Percentiles rank a stretch among this genome's conserved stretches.
Evolutionary conservation across 2,329 filamentous ascomycete species (phyloP).

Genomic region (Drechmeria coniospora): DNA sequence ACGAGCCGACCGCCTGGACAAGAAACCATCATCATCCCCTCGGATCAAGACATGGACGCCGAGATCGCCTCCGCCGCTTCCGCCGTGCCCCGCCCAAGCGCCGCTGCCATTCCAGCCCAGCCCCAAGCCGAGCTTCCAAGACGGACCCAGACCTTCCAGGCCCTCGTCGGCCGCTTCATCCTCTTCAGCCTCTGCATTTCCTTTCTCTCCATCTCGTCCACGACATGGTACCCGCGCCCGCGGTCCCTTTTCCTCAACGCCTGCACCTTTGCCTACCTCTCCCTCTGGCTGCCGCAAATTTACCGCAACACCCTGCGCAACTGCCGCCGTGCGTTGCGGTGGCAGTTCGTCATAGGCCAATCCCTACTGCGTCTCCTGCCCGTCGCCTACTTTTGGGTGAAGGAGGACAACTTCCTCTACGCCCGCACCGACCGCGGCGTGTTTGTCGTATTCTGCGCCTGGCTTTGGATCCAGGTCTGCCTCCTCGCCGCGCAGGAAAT

Average conservation of each 20-base stretch:
- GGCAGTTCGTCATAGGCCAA: slow-evolving; percentile 80
- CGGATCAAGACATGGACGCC: slow-evolving; percentile 47
- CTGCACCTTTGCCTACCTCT: slow-evolving; percentile 63
- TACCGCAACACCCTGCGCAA: slow-evolving; percentile 80
- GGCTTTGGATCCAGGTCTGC: slow-evolving; percentile 80
- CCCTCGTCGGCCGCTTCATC: slow-evolving; percentile 41
- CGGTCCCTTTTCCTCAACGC: slow-evolving; percentile 44
- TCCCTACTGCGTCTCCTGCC: slow-evolving; percentile 64
- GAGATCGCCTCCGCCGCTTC: slow-evolving; percentile 35
- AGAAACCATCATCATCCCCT: slow-evolving; percentile 42
- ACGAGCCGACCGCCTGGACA: slow-evolving; percentile 4
- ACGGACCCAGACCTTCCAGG: slow-evolving; percentile 29
- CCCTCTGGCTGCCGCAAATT: slow-evolving; percentile 87
- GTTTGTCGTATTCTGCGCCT: slow-evolving; percentile 46
- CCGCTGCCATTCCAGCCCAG: slow-evolving; percentile 11
- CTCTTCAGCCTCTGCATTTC: slow-evolving; percentile 38
- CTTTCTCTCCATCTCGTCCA: slow-evolving; percentile 43
- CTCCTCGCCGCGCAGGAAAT: slow-evolving; percentile 69
- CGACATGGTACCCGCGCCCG: slow-evolving; percentile 41
- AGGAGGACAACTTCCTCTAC: slow-evolving; percentile 67
- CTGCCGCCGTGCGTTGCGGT: slow-evolving; percentile 77
- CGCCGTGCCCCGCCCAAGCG: slow-evolving; percentile 15
- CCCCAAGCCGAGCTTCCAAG: slow-evolving; percentile 7
- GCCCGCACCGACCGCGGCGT: slow-evolving; percentile 50
- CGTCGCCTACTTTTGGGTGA: slow-evolving; percentile 72